These are phyloP conservation scores for Xylariaceae sp. DNA, from an alignment of 2,329 filamentous ascomycete genomes.

Conservation along the genomic window DNA sequence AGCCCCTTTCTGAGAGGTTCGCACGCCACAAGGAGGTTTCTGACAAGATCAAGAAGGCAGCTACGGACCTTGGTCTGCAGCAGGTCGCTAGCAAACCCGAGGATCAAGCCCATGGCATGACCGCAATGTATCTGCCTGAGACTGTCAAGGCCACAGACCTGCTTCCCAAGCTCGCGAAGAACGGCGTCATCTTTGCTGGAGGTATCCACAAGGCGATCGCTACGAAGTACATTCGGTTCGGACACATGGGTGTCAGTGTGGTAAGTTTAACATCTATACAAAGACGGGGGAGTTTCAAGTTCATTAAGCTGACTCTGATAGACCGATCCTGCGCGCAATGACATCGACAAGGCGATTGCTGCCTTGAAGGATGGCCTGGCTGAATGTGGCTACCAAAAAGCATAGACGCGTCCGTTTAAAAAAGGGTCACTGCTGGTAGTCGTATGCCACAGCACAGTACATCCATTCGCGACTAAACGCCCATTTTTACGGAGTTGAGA, in stretches of 20 bases:
- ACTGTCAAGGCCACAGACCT: constrained; percentile 74
- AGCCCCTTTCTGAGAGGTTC: constrained; percentile 76
- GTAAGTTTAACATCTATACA: constrained; percentile 40
- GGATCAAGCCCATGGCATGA: constrained; percentile 96
- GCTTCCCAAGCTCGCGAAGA: constrained; percentile 76
- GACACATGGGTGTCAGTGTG: constrained; percentile 95
- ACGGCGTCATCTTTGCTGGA: constrained; percentile 88
- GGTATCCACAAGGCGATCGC: constrained; percentile 96
- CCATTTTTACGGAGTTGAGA: background rate
- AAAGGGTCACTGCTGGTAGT: background rate
- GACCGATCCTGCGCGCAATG: constrained; percentile 70
- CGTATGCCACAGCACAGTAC: background rate
- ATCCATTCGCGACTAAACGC: background rate
- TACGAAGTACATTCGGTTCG: constrained; percentile 87
- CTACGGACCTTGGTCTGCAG: constrained; percentile 75
- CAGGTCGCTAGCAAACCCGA: constrained; percentile 80
- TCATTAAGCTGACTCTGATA: constrained; percentile 31
- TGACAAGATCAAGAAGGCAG: constrained; percentile 78
- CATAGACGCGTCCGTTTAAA: constrained; percentile 25
- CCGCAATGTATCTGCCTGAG: constrained; percentile 90
- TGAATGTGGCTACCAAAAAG: constrained; percentile 64
- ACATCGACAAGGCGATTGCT: constrained; percentile 78
- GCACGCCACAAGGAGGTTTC: constrained; percentile 73
- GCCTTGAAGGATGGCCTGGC: constrained; percentile 68
- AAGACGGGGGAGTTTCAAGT: background rate